These are phyloP conservation scores for Inga oerstediana DNA, from an alignment of 306 rosid species.

Conservation along the genomic window DNA sequence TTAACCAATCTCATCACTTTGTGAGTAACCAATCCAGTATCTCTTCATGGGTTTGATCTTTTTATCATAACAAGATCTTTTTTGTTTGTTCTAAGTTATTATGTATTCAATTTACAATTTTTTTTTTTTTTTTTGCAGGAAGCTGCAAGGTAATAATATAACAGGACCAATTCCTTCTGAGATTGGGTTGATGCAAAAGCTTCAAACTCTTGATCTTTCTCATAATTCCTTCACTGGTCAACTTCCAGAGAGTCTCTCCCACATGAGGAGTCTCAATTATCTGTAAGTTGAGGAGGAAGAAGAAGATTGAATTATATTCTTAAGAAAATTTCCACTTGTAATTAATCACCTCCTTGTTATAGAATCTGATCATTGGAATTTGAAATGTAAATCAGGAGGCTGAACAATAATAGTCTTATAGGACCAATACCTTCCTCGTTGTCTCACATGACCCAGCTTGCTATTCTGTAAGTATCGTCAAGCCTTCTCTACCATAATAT, in stretches of 20 bases:
- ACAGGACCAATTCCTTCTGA: constrained; percentile 80
- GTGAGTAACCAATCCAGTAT: constrained; percentile 46
- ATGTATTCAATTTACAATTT: neutral
- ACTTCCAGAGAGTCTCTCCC: constrained; percentile 69
- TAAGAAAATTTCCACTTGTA: neutral
- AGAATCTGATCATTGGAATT: constrained; percentile 38
- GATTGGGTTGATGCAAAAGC: constrained; percentile 76
- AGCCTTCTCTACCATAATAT: constrained; percentile 4
- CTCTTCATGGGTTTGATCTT: neutral
- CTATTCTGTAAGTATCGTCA: constrained; percentile 69
- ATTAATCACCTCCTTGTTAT: neutral
- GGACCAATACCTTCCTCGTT: constrained; percentile 84
- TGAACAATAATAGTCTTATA: constrained; percentile 75
- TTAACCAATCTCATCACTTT: constrained; percentile 73
- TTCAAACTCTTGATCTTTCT: constrained; percentile 87
- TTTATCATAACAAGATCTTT: neutral
- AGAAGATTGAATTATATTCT: neutral
- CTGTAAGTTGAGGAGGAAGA: constrained; percentile 57
- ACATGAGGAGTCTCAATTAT: constrained; percentile 70
- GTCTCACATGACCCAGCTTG: constrained; percentile 75
- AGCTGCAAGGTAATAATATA: constrained; percentile 76
- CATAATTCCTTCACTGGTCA: constrained; percentile 70
- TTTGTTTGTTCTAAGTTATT: neutral
- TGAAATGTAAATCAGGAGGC: constrained; percentile 63
- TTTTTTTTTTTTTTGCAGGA: constrained; percentile 46